Evolutionary conservation across 2,329 filamentous ascomycete species (phyloP), one percentile per base, ranked within the genome.

Genomic region (Cordyceps sp.): DNA sequence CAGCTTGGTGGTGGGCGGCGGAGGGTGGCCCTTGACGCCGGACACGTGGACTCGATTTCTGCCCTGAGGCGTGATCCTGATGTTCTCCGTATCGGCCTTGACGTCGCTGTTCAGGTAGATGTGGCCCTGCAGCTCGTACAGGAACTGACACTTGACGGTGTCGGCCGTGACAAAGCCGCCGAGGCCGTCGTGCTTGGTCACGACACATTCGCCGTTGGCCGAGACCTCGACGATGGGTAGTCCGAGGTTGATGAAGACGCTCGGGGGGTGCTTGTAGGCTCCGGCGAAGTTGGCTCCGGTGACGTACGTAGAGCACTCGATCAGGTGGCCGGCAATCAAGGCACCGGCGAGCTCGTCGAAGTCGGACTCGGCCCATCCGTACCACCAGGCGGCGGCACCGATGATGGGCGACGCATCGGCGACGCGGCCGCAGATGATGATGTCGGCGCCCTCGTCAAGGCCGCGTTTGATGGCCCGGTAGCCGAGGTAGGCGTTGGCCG

Each of bases 261-360:
- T n/a, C 3, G 36, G 33, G 14, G 39, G 38, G 14, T 42, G 35
- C 4, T 37, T 37, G 28, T 39, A 58, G 13, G 45, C 40, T 1
- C 64, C 66, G 0, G 62, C 53, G 36, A 67, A 69, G 35, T 70
- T 69, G 0, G 50, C 59, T 0, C 65, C 65, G 1, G 62, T 65
- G 3, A 62, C 59, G 38, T 69, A 69, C 1, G 59, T 52, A 4
- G 55, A 59, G 40, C 62, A 66, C 36, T 67, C 62, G 33, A 65
- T 64, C n/a, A 65, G 43, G 45, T 66, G 60, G 1, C 59, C 62
- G 1, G 59, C 60, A 17, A 66, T 48, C 1, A 66, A 36, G 0
- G 58, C 47, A 0, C 59, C 56, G 2, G 63, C 64, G 7, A 69
- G 55, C 18, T 50, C 39, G 36, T 69, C 55, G 33, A 59, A 66